A percentile compares a stretch with the other conserved stretches of the same genome.
These are phyloP conservation scores for Sporobolomyces phaffii DNA, from an alignment of 768 basidiomycete genomes.

Conservation along the genomic window DNA sequence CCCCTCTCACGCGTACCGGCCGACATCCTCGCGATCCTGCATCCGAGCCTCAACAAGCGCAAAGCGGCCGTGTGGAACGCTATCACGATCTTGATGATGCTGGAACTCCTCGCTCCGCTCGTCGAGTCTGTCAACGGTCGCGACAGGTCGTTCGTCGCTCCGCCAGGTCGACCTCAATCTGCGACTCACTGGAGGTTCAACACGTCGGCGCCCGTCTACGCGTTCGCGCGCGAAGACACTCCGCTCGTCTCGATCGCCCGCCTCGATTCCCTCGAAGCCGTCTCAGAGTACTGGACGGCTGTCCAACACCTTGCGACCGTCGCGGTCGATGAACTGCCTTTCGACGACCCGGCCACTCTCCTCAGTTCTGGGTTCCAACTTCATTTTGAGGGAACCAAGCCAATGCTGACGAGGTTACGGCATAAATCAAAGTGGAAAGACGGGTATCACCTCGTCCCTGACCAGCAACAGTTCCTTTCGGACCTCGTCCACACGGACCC, in stretches of 20 bases:
- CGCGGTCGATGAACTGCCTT: neutral
- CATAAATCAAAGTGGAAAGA: slow-evolving; percentile 52
- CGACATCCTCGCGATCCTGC: slow-evolving; percentile 17
- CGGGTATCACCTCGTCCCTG: slow-evolving; percentile 60
- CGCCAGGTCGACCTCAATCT: neutral
- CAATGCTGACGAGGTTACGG: neutral
- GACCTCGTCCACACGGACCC: slow-evolving; percentile 51
- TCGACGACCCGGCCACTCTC: neutral
- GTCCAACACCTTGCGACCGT: slow-evolving; percentile 51
- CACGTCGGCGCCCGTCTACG: slow-evolving; percentile 12
- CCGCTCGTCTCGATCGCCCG: slow-evolving; percentile 11
- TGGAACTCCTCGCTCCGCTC: slow-evolving; percentile 58
- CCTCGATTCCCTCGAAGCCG: slow-evolving; percentile 44
- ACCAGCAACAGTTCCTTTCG: slow-evolving; percentile 62
- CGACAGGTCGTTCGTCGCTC: neutral
- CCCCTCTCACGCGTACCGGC: slow-evolving; percentile 10
- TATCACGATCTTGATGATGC: slow-evolving; percentile 52
- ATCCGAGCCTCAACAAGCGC: slow-evolving; percentile 5
- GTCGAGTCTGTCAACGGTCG: slow-evolving; percentile 36
- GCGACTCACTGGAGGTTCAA: slow-evolving; percentile 25
- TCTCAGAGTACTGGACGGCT: slow-evolving; percentile 56
- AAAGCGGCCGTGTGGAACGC: slow-evolving; percentile 53
- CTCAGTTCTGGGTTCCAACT: neutral
- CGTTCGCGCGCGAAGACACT: neutral
- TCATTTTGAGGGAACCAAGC: neutral